A percentile compares a stretch with the other conserved stretches of the same genome.
phyloP scores from a whole-genome alignment of 495 filamentous ascomycete species.

The Trichoderma parareesei region DNA sequence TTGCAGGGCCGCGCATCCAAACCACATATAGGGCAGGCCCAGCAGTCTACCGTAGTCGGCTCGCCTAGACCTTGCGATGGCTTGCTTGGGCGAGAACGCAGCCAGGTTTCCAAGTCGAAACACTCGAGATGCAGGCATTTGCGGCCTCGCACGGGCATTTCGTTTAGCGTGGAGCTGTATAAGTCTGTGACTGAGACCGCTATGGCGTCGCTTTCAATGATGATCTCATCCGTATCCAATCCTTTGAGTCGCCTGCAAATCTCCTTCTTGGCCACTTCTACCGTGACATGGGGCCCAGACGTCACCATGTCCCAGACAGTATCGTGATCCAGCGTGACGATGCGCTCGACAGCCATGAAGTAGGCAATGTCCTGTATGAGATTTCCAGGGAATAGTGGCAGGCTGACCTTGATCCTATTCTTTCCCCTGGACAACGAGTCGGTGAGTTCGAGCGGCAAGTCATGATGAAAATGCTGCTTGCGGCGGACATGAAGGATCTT shows the following conservation, averaged over 20 bases:
- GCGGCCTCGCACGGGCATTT: constrained; percentile 57
- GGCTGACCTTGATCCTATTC: constrained; percentile 51
- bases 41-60: constrained; percentile 59
- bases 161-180: constrained; percentile 60
- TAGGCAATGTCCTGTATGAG: constrained; percentile 33
- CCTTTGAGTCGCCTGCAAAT: constrained; percentile 43
- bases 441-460: constrained; percentile 68
- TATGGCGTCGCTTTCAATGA: constrained; percentile 56
- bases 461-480: constrained; percentile 62
- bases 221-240: constrained; percentile 51
- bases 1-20: constrained; percentile 62
- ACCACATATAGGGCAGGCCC: constrained; percentile 76
- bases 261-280: constrained; percentile 29
- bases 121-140: constrained; percentile 64
- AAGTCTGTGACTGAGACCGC: constrained; percentile 70
- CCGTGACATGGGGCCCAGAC: constrained; percentile 26
- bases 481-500: constrained; percentile 49
- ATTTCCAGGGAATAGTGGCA: constrained; percentile 32
- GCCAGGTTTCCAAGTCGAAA: constrained; percentile 79
- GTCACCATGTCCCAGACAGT: constrained; percentile 36
- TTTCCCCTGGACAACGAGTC: constrained; percentile 37
- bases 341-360: constrained; percentile 53
- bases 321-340: constrained; percentile 46
- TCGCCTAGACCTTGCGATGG: constrained; percentile 29
- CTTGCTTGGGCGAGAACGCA: constrained; percentile 50